Evolutionary conservation across 495 filamentous ascomycete species (phyloP), one percentile per base, ranked within the genome.

Genomic region (Neurospora discreta): DNA sequence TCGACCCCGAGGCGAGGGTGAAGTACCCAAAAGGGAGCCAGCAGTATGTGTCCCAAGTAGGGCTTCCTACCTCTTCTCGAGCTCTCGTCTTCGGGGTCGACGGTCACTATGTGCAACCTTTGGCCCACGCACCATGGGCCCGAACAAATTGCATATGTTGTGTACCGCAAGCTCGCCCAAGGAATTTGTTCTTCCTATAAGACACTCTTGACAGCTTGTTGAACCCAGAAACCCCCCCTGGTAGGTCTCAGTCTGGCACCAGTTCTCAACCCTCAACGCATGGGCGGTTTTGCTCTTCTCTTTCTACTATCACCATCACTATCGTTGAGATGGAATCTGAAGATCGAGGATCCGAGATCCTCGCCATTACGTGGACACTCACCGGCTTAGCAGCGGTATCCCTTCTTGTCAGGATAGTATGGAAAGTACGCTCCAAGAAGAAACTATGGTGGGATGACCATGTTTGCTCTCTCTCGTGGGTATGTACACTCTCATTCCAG

Each of bases 391-490:
- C 81, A 23, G 69, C 72, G 13, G 15, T 74, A n/a, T 80, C 81
- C 44, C 74, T 82, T 23, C 69, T 44, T 18, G 73, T 81, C 9
- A 74, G 81, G 15, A 18, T 80, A 10, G 76, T 72, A 70, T 83
- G 80, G 73, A 83, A 82, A 69, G 46, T 75, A 15, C 71, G 71
- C 16, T 74, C 71, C 0, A 71, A 75, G 15, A 73, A 78, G 18
- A 70, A 71, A 0, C 72, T 82, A 5, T 81, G 80, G 79, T 82
- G 80, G 79, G 81, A 83, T 68, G 81, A 83, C 69, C 74, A 77
- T 52, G 69, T 83, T 20, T 71, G 81, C 68, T 71, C 75, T 20
- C 40, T 78, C 13, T 80, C 78, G 38, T 83, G 80, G 81, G 81
- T 80, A 70, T 70, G 78, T 18, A 1, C 5, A 7, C 40, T 6